Evolutionary conservation across 345 rosid genomes (phyloP).

Genomic region (Eutrema yunnanense): DNA sequence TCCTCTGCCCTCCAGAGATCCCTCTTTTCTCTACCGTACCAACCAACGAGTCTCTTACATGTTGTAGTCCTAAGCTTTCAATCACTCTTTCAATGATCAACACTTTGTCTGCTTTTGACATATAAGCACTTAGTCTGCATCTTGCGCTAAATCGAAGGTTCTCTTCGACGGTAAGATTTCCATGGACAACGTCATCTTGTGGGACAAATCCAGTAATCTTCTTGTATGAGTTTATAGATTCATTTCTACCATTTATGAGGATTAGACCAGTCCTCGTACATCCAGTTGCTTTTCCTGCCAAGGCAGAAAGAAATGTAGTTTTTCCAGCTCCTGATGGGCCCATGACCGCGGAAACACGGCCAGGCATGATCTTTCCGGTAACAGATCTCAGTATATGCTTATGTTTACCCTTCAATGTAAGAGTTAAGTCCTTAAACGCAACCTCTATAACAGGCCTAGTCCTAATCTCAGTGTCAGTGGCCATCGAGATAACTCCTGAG

Average conservation of each 20-base stretch:
- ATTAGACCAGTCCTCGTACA: constrained; percentile 59
- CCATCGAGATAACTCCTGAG: constrained; percentile 87
- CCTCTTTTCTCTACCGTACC: constrained; percentile 89
- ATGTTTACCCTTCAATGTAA: constrained; percentile 65
- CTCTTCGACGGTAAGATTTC: constrained; percentile 90
- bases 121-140: constrained; percentile 75
- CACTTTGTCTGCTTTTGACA: constrained; percentile 85
- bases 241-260: constrained; percentile 72
- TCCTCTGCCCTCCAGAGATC: constrained; percentile 93
- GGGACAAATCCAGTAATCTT: constrained; percentile 89
- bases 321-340: constrained; percentile 97
- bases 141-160: constrained; percentile 86
- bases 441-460: constrained; percentile 76
- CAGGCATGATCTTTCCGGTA: constrained; percentile 78
- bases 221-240: constrained; percentile 63
- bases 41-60: constrained; percentile 76
- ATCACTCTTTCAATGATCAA: constrained; percentile 88
- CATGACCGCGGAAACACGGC: constrained; percentile 98
- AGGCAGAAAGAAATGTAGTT: constrained; percentile 86
- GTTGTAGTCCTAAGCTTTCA: constrained; percentile 76
- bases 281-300: constrained; percentile 74
- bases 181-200: constrained; percentile 93
- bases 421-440: constrained; percentile 72
- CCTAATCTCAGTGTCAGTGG: constrained; percentile 48
- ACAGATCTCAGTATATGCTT: constrained; percentile 75